Percentiles rank a stretch among this genome's conserved stretches.
Conservation (phyloP, 106 monocot genomes). For the Phalaenopsis aphrodite region DNA sequence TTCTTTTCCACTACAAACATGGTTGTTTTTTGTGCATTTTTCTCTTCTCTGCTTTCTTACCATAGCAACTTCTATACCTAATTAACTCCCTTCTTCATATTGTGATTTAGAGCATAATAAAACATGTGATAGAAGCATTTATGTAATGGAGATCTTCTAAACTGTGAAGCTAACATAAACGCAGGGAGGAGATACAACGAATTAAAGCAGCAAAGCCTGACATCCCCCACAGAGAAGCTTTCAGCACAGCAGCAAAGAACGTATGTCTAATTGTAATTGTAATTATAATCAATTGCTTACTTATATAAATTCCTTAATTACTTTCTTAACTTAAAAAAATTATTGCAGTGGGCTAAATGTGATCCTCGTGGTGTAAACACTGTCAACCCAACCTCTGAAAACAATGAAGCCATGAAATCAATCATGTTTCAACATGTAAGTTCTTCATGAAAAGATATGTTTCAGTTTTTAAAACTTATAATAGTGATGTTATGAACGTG, state of each 20-base stretch:
- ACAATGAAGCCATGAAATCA: neutral
- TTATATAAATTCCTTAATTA: neutral
- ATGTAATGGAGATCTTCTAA: too few species aligned
- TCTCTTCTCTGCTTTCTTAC: too few species aligned
- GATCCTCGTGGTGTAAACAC: conserved; percentile 9
- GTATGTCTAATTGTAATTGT: conserved; percentile 20
- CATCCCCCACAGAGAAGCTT: conserved; percentile 68
- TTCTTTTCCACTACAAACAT: too few species aligned
- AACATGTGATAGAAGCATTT: too few species aligned
- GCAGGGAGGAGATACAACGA: conserved; percentile 67
- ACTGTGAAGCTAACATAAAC: neutral
- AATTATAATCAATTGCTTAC: neutral
- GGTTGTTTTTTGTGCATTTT: too few species aligned
- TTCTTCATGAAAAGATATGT: too few species aligned
- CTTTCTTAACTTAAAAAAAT: neutral
- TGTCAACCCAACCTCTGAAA: neutral
- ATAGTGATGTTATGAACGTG: too few species aligned
- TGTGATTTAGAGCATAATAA: too few species aligned
- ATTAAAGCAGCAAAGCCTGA: conserved; percentile 61
- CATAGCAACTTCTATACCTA: too few species aligned
- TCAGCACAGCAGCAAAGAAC: conserved; percentile 72
- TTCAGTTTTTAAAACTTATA: too few species aligned
- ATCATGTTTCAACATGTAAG: neutral
- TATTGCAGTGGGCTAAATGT: conserved; percentile 19
- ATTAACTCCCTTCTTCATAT: too few species aligned